Percentiles rank a stretch among this genome's conserved stretches.
Evolutionary conservation across 345 rosid species (phyloP).

Genomic region (Euphorbia peplus): DNA sequence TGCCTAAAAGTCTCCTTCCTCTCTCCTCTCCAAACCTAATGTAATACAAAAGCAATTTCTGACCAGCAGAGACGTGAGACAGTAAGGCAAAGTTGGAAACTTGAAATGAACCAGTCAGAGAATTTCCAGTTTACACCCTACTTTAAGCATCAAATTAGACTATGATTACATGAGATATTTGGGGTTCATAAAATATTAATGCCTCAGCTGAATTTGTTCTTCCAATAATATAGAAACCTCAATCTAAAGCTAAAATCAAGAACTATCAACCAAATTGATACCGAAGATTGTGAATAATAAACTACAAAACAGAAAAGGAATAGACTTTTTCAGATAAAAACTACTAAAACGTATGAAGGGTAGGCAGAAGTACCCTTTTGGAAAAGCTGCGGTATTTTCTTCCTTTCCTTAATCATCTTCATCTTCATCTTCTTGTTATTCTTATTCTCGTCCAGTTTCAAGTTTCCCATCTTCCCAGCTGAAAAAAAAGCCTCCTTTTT

Average conservation of each 20-base stretch:
- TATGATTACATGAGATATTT: no score
- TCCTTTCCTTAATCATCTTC: background rate
- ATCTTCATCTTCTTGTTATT: background rate
- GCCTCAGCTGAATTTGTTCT: no score
- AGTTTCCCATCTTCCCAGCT: conserved; percentile 11
- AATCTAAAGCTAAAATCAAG: background rate
- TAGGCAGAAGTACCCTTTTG: conserved; percentile 5
- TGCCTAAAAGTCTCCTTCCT: background rate
- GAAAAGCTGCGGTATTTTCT: background rate
- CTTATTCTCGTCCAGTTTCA: conserved; percentile 10
- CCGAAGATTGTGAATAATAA: background rate
- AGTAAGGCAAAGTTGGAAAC: background rate
- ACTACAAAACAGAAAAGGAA: background rate
- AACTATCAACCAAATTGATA: conserved; percentile 1
- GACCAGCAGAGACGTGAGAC: background rate
- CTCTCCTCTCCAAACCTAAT: background rate
- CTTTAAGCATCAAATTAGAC: background rate
- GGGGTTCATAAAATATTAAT: no score
- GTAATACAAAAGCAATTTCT: background rate
- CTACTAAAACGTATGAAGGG: background rate
- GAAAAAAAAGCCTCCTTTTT: background rate
- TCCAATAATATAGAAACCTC: no score
- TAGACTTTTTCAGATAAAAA: background rate
- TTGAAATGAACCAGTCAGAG: background rate
- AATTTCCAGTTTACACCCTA: background rate